A percentile compares a stretch with the other conserved stretches of the same genome.
Evolutionary conservation across 345 rosid species (phyloP).

Genomic region (Salix suchowensis): DNA sequence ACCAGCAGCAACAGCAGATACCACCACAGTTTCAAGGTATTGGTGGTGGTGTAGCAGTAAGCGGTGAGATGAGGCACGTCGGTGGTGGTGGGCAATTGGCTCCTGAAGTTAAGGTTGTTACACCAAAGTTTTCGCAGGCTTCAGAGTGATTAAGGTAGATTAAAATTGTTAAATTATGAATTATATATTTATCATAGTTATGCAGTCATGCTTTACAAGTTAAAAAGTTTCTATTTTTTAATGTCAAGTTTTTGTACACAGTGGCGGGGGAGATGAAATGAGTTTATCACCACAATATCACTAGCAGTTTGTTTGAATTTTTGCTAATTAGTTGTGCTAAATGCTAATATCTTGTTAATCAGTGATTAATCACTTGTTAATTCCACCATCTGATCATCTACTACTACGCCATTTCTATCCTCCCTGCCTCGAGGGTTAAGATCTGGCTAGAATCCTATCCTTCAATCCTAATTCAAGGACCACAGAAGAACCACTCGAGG

Average conservation of each 20-base stretch:
- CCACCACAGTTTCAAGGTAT: conserved; percentile 53
- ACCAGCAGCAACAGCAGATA: conserved; percentile 16
- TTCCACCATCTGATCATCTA: no score
- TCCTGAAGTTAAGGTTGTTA: conserved; percentile 37
- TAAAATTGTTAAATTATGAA: not conserved
- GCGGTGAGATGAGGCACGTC: conserved; percentile 43
- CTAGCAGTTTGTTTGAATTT: not conserved
- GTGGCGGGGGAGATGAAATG: not conserved
- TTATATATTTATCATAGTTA: not conserved
- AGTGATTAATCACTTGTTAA: no score
- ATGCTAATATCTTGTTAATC: no score
- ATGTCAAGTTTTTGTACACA: conserved; percentile 7
- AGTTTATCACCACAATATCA: not conserved
- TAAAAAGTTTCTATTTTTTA: not conserved
- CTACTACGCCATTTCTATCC: no score
- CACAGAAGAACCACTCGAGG: not conserved
- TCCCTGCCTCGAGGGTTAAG: no score
- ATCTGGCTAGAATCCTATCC: not conserved
- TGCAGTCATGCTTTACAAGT: no score
- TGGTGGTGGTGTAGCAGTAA: conserved; percentile 36
- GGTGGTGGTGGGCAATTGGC: conserved; percentile 17
- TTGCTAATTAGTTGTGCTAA: not conserved
- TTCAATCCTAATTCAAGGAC: not conserved
- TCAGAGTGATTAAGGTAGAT: conserved; percentile 26
- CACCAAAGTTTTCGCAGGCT: conserved; percentile 34